Evolutionary conservation across 1,139 yeast genomes (phyloP), one percentile per base, ranked within the genome.

Genomic region (Pichia terricola): DNA sequence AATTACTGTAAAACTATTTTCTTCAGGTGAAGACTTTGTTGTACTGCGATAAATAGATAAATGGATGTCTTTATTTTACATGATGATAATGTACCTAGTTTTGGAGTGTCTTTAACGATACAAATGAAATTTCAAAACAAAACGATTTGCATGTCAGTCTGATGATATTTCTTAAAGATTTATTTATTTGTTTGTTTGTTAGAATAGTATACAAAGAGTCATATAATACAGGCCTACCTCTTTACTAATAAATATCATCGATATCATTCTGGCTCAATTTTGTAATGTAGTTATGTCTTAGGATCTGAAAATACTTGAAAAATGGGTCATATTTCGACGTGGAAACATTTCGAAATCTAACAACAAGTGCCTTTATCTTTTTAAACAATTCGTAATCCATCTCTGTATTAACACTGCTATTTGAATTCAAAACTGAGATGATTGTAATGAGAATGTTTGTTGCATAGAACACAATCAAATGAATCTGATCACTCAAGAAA

Each of bases 141-240:
- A 46, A 63, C 77, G 83, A 79, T 79, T 78, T 79, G 85, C 85
- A 78, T 76, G 85, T 78, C 84, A 78, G 85, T 75, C 84, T 78
- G 84, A 78, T 42, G 9, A 10, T 5, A 26, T 30, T 28, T 38
- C 25, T 7, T 16, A 16, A 16, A 16, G 22, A 16, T 16, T 32
- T 35, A n/a, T 22, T 37, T 37, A 28, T 9, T 37, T n/a, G 34
- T n/a, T 28, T n/a, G 22, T 26, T 26, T 39, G 25, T 39, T 30
- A 8, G 10, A 30, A 30, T 10, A 30, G 32, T 7, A 30, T 7
- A 30, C 10, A 30, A 10, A 8, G 10, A 30, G 10, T 30, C 22
- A 16, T 16, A 16, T 16, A 16, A 16, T 16, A 16, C 22, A 16
- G 22, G 22, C 22, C 22, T 16, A 2, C 22, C 1, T 16, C 22